Evolutionary conservation across 2,329 filamentous ascomycete species (phyloP), one percentile per base, ranked within the genome.

Genomic region (Colletotrichum truncatum): DNA sequence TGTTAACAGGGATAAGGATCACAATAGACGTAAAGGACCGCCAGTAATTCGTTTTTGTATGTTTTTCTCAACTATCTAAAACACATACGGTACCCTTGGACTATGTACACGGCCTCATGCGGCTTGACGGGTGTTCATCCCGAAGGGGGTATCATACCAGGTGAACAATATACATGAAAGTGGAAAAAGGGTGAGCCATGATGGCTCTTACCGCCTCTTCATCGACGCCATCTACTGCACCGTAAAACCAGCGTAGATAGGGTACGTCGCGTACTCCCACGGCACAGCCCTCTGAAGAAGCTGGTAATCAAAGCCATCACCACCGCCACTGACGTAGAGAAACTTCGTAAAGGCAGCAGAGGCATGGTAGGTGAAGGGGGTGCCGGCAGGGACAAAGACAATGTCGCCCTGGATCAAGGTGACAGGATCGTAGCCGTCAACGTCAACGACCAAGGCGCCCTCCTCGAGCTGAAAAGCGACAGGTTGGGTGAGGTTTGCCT

Each of bases 391-490:
- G 23, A 74, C 57, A 46, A 75, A 74, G 9, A 70, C 67, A 11
- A 74, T 71, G 26, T 73, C 71, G n/a, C 73, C 71, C 16, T 70
- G 67, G 28, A 72, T 65, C 16, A 74, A 60, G 8, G 62, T 63
- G 6, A 65, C 67, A 30, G 51, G 53, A 21, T 70, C 63, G 66
- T 72, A 73, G 16, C 73, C 72, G 2, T 67, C 56, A 9, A 74
- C 57, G 3, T 46, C 26, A 10, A 74, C 62, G 4, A 57, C 64
- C 14, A 73, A 68, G 54, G 70, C 68, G 3, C 73, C 70, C 46
- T 74, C 72, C 53, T 72, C 70, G 48, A 74, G 61, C 67, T 73
- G 72, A 39, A 74, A 64, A 12, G 69, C 71, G 30, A 72, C 36
- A 9, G 59, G 59, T 45, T 58, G 45, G 9, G 21, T 4, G 8